Evolutionary conservation across 208 protist genomes (phyloP), one percentile per base, ranked within the genome.

Genomic region (Leptomonas pyrrhocoris): DNA sequence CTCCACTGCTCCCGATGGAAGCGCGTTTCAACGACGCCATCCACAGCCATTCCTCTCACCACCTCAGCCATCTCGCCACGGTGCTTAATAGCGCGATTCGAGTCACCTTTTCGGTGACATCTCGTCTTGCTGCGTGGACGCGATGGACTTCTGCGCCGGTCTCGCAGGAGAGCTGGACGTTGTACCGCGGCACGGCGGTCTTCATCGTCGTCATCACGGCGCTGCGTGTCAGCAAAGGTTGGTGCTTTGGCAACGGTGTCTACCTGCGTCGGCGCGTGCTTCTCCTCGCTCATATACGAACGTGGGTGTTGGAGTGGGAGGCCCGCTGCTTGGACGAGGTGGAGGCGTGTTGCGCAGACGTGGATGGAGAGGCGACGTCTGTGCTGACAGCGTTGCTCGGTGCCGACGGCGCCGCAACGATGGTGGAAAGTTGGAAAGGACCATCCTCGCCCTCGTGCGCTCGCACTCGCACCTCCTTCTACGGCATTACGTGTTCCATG

Each of bases 271-370:
- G 66, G 8, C 75, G 84, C 42, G 62, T 77, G 0, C 57, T 86
- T 5, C 45, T 87, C 12, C 56, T 90, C 15, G 38, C 40, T 15
- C 49, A 57, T 15, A 79, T 85, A 34, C 60, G 53, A 9, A 30
- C 69, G 19, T 63, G 73, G 45, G 75, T 90, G 16, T 48, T 58
- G 2, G 66, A 71, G 34, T 87, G 81, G 85, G 85, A 90, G 61
- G 62, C 66, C 12, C 42, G 27, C 18, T 81, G 79, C 36, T 42
- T 83, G 55, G 59, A 58, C 2, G 85, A 90, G 49, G 79, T 83
- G n/a, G 53, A 62, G 50, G 25, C 23, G 38, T 73, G 68, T 31
- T 67, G 50, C 51, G 67, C 49, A 0, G 73, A 69, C 45, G 53
- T 78, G 0, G 50, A 68, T 27, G 51, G 61, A 5, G 19, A 71